Evolutionary conservation across 2,329 filamentous ascomycete species (phyloP).

Genomic region (Zymoseptoria pseudotritici): DNA sequence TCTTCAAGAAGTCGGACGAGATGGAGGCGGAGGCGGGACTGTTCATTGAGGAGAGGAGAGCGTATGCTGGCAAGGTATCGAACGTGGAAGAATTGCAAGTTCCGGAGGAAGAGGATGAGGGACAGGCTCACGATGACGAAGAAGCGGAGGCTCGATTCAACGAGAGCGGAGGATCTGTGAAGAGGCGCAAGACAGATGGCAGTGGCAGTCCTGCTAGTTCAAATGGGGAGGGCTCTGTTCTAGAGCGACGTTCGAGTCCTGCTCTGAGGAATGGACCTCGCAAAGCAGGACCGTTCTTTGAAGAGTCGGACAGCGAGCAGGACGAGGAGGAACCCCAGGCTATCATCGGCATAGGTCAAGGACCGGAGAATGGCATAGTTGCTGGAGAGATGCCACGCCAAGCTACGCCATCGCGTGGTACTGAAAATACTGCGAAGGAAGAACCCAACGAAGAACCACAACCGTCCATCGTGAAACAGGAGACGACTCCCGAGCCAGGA

Average conservation of each 20-base stretch:
- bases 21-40: conserved; percentile 22
- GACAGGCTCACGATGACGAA: background rate
- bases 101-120: background rate
- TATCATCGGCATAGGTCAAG: conserved; percentile 14
- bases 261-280: background rate
- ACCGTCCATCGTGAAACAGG: background rate
- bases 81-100: background rate
- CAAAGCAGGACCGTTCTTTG: conserved; percentile 56
- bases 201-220: conserved; percentile 3
- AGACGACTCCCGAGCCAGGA: background rate
- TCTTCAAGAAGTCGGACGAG: conserved; percentile 45
- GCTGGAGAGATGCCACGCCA: conserved; percentile 9
- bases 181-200: conserved; percentile 32
- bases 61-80: background rate
- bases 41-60: conserved; percentile 30
- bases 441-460: background rate
- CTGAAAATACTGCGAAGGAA: background rate
- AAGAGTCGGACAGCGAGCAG: conserved; percentile 60
- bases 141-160: conserved; percentile 34
- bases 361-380: conserved; percentile 5
- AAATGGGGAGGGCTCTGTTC: background rate
- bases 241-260: background rate
- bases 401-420: background rate
- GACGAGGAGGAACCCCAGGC: conserved; percentile 24
- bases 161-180: conserved; percentile 36